Conservation (phyloP, 352 stramenopile species). For the Phytophthora ohioensis region DNA sequence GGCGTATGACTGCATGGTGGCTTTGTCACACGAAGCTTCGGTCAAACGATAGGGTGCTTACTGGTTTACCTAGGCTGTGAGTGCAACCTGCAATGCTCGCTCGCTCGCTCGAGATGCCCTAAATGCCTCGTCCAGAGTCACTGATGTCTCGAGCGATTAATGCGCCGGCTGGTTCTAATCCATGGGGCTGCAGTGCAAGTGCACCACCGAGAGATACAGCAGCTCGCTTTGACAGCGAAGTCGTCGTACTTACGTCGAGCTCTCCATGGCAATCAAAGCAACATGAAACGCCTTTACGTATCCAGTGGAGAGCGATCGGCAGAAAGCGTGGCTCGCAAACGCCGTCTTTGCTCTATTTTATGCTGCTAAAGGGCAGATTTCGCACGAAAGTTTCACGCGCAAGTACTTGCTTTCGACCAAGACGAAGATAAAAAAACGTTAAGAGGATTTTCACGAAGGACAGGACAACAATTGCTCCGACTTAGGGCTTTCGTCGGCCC, state of each 20-base stretch:
- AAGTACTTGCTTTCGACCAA: conserved; percentile 4
- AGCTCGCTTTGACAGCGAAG: conserved; percentile 3
- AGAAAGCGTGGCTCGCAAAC: neutral
- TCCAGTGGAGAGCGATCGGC: conserved; percentile 24
- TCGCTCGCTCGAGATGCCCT: conserved; percentile 1
- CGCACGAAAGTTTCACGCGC: conserved; percentile 11
- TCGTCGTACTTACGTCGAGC: conserved; percentile 26
- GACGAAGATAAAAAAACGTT: neutral
- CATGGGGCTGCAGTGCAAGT: too few species aligned
- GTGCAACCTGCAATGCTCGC: neutral
- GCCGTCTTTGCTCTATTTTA: conserved; percentile 1
- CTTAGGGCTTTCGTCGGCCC: conserved; percentile 13
- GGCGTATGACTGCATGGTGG: conserved; percentile 9
- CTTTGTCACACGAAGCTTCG: conserved; percentile 23
- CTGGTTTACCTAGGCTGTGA: neutral
- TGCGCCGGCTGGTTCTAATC: conserved; percentile 15
- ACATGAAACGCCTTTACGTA: conserved; percentile 31
- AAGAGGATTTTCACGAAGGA: conserved; percentile 20
- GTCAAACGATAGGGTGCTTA: conserved; percentile 1
- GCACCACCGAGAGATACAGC: conserved; percentile 13
- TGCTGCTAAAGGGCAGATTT: conserved; percentile 23
- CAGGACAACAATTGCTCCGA: conserved; percentile 14
- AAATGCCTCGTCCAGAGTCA: conserved; percentile 4
- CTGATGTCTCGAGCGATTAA: conserved; percentile 21
- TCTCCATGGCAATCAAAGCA: conserved; percentile 34